These are phyloP conservation scores for Euphorbia peplus DNA, from an alignment of 345 rosid genomes.

Conservation along the genomic window DNA sequence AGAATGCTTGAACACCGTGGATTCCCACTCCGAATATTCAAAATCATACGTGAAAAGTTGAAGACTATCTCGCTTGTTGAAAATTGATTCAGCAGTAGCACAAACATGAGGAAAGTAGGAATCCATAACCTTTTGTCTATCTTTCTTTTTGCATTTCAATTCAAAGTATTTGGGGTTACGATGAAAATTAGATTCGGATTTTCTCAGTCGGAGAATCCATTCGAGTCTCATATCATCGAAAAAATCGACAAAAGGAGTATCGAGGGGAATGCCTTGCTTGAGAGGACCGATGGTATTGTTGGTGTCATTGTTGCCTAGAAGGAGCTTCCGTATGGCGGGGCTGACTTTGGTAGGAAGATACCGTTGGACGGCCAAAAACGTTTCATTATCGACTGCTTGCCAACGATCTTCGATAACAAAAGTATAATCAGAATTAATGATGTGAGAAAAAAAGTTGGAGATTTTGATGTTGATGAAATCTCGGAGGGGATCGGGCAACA, in stretches of 20 bases:
- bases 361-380: slow-evolving; percentile 30
- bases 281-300: slow-evolving; percentile 20
- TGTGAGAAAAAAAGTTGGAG: slow-evolving; percentile 8
- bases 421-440: slow-evolving; percentile 29
- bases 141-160: slow-evolving; percentile 20
- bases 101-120: slow-evolving; percentile 26
- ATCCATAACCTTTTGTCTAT: slow-evolving; percentile 15
- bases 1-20: slow-evolving; percentile 20
- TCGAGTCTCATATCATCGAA: slow-evolving; percentile 23
- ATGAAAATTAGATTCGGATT: slow-evolving; percentile 18
- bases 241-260: slow-evolving; percentile 19
- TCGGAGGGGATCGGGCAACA: slow-evolving; percentile 23
- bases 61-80: slow-evolving; percentile 22
- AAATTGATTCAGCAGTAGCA: slow-evolving; percentile 14
- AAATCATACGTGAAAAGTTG: slow-evolving; percentile 32
- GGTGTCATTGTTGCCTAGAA: slow-evolving; percentile 35
- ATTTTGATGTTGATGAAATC: slow-evolving; percentile 10
- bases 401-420: slow-evolving; percentile 39
- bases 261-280: slow-evolving; percentile 23
- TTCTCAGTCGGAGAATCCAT: slow-evolving; percentile 28
- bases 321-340: slow-evolving; percentile 16
- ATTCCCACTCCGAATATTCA: slow-evolving; percentile 16
- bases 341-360: slow-evolving; percentile 33
- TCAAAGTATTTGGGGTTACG: slow-evolving; percentile 18
- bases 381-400: slow-evolving; percentile 37